Base-by-base conservation (phyloP, 345 rosid species). In the Hibiscus mutabilis region DNA sequence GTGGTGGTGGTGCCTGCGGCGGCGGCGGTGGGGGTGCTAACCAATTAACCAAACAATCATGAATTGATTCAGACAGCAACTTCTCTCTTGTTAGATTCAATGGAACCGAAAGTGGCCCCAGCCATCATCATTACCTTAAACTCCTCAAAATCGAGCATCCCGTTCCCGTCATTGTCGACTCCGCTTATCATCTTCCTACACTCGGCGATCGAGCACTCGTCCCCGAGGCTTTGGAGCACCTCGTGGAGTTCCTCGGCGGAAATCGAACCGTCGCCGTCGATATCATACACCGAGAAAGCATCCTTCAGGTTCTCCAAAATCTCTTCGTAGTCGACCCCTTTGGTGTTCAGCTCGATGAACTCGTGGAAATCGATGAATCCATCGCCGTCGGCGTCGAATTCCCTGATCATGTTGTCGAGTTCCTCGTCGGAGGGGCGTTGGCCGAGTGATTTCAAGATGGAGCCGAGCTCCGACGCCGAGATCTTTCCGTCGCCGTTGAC, bases 401-500 rank as follows among this genome's bases (percentile, higher is more conserved):
- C 94, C 0, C 18, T 80, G 9, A 91, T 85, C 74, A 88, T 84
- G 11, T 78, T 79, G 7, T 70, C 62, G 15, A 91, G 52, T 70
- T 76, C 92, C 13, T 91, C 97, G 2, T 87, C 87, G 12, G 75
- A 76, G 33, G 87, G 84, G 12, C 73, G 55, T 69, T 90, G 90
- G 1, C 97, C 98, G 22, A 94, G 85, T 70, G 80, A 81, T 4
- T 87, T 69, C 91, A 92, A 73, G 70, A 92, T 86, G 6, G 93
- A 78, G 11, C 89, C 90, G 0, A 92, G 91, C 77, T 94, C 99
- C 1, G 91, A 75, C 0, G 91, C 81, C 0, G 97, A 92, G 86
- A 94, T 94, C 91, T 92, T 90, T 2, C 97, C 99, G 73, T 94
- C 97, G 4, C 96, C 96, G 24, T 94, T 90, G 33, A 69, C 91